These are phyloP conservation scores for Talaromyces borbonicus DNA, from an alignment of 495 filamentous ascomycete species.

Conservation along the genomic window DNA sequence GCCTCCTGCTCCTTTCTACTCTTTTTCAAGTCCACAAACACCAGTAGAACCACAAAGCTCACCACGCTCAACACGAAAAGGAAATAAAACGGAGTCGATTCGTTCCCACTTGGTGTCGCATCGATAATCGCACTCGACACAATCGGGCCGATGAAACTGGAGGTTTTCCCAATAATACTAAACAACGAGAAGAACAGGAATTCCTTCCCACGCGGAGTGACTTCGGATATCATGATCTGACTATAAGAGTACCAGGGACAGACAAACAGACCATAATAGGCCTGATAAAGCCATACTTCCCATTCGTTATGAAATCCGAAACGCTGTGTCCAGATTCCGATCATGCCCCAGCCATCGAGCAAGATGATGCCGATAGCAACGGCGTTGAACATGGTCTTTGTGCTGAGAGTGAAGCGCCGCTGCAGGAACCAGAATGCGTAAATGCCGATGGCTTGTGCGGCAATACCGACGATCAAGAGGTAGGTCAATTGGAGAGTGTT, in stretches of 20 bases:
- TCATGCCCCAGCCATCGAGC: constrained; percentile 43
- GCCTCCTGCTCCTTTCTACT: constrained; percentile 46
- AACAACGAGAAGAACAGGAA: constrained; percentile 46
- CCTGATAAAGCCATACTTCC: constrained; percentile 17
- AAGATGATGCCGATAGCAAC: constrained; percentile 40
- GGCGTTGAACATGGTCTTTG: constrained; percentile 40
- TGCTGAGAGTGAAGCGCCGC: constrained; percentile 35
- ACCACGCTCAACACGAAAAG: constrained; percentile 45
- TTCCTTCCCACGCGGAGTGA: constrained; percentile 41
- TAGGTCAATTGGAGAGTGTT: constrained; percentile 47
- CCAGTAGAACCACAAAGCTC: constrained; percentile 40
- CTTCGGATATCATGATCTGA: constrained; percentile 45
- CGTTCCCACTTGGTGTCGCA: constrained; percentile 41
- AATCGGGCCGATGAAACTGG: constrained; percentile 52
- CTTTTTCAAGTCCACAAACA: constrained; percentile 49
- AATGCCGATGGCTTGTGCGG: constrained; percentile 52
- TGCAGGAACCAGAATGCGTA: constrained; percentile 46
- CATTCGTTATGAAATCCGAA: constrained; percentile 39
- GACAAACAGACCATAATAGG: constrained; percentile 32
- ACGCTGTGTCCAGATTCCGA: constrained; percentile 36
- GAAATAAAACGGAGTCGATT: constrained; percentile 54
- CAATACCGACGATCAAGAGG: constrained; percentile 48
- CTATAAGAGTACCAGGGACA: constrained; percentile 59
- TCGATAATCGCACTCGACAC: constrained; percentile 60
- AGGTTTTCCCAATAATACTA: constrained; percentile 53